Evolutionary conservation across 441 rosid genomes (phyloP).

Genomic region (Populus hybrid): DNA sequence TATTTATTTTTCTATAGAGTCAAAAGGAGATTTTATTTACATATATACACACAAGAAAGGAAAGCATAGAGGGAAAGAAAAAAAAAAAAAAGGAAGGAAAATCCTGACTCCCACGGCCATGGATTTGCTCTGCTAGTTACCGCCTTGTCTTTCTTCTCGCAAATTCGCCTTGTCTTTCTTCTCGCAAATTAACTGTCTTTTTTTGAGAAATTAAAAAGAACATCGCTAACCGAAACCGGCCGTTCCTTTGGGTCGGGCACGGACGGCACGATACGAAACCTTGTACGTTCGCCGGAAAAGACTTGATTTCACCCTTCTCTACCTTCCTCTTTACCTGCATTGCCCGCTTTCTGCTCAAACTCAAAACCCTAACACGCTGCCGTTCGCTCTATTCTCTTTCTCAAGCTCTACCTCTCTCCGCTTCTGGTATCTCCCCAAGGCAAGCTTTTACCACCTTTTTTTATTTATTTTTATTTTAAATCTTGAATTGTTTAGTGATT

Average conservation of each 20-base stretch:
- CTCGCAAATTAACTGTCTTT: neutral
- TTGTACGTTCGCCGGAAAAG: neutral
- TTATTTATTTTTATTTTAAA: neutral
- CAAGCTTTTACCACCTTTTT: slow-evolving; percentile 10
- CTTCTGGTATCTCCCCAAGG: slow-evolving; percentile 20
- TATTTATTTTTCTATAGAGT: too few relatives aligned
- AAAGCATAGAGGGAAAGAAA: neutral
- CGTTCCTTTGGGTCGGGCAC: neutral
- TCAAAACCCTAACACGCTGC: slow-evolving; percentile 17
- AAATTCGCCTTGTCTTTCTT: too few relatives aligned
- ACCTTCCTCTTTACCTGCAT: slow-evolving; percentile 27
- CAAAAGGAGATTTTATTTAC: too few relatives aligned
- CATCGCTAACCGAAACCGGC: neutral
- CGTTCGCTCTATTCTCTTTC: slow-evolving; percentile 11
- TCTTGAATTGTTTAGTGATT: neutral
- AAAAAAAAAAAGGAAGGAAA: neutral
- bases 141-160: neutral
- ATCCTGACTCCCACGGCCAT: neutral
- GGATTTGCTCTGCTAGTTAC: neutral
- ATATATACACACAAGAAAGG: too few relatives aligned
- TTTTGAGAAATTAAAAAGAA: neutral
- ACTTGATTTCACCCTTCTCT: slow-evolving; percentile 14
- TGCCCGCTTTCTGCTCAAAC: slow-evolving; percentile 10
- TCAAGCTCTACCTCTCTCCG: neutral
- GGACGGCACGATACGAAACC: neutral